A percentile compares a stretch with the other conserved stretches of the same genome.
phyloP scores from a whole-genome alignment of 2,329 filamentous ascomycete genomes.

The Knoxdaviesia capensis region DNA sequence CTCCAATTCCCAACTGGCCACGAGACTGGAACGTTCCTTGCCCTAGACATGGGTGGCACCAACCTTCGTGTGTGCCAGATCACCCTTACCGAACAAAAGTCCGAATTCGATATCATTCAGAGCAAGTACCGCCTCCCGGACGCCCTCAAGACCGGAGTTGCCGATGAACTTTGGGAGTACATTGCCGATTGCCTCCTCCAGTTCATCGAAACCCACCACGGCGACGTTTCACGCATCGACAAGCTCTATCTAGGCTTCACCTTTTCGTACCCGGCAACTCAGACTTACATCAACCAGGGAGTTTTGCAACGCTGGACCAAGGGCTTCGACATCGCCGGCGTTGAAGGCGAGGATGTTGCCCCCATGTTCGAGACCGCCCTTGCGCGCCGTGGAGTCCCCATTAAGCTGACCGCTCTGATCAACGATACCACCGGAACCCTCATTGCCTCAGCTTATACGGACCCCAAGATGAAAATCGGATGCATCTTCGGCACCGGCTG shows the following conservation, averaged over 20 bases:
- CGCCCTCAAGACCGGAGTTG: slow-evolving; percentile 67
- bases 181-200: slow-evolving; percentile 83
- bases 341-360: slow-evolving; percentile 80
- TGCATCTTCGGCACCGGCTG: slow-evolving; percentile 98
- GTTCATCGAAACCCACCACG: slow-evolving; percentile 74
- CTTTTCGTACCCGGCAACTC: slow-evolving; percentile 86
- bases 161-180: slow-evolving; percentile 85
- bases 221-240: slow-evolving; percentile 37
- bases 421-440: slow-evolving; percentile 96
- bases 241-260: slow-evolving; percentile 76
- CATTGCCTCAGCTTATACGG: slow-evolving; percentile 94
- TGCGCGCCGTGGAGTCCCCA: slow-evolving; percentile 50
- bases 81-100: slow-evolving; percentile 67
- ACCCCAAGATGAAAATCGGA: slow-evolving; percentile 77
- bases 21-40: slow-evolving; percentile 73
- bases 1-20: slow-evolving; percentile 74
- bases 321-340: slow-evolving; percentile 82
- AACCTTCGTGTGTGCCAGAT: slow-evolving; percentile 92
- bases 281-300: slow-evolving; percentile 84
- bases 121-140: slow-evolving; percentile 92
- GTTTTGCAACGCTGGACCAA: slow-evolving; percentile 93
- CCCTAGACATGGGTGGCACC: slow-evolving; percentile 90
- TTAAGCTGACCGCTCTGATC: slow-evolving; percentile 82
- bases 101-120: slow-evolving; percentile 85
- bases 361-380: slow-evolving; percentile 71